A percentile compares a stretch with the other conserved stretches of the same genome.
These are phyloP conservation scores for Neophaeococcomyces mojaviensis DNA, from an alignment of 2,329 filamentous ascomycete species.

Conservation along the genomic window DNA sequence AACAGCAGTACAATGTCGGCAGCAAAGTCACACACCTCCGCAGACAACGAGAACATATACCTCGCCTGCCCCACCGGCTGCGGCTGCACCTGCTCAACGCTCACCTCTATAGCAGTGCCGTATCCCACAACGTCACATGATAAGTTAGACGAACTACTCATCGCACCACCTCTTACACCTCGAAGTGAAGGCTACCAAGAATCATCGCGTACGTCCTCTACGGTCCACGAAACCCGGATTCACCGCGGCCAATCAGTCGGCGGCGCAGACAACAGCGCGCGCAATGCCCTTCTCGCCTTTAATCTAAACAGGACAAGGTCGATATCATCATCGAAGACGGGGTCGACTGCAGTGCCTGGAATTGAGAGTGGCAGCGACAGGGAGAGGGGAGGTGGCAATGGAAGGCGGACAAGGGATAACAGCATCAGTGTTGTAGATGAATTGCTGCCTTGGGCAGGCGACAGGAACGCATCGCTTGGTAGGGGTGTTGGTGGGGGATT, in stretches of 20 bases:
- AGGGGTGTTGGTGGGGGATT: conserved; percentile 36
- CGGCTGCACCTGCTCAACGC: conserved; percentile 37
- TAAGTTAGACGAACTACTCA: not conserved
- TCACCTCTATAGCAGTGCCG: conserved; percentile 16
- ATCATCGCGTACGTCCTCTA: not conserved
- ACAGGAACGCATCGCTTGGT: conserved; percentile 31
- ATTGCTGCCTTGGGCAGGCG: conserved; percentile 18
- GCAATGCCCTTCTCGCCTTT: conserved; percentile 18
- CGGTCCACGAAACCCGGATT: not conserved
- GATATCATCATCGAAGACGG: not conserved
- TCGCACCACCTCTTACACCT: not conserved
- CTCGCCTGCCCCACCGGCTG: conserved; percentile 39
- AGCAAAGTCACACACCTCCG: not conserved
- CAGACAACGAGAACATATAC: conserved; percentile 19
- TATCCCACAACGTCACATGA: not conserved
- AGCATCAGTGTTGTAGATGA: conserved; percentile 13
- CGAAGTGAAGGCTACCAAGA: conserved; percentile 2
- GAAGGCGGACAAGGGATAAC: not conserved
- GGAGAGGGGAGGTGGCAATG: not conserved
- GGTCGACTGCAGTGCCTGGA: not conserved
- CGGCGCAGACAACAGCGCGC: conserved; percentile 10
- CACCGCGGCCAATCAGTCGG: conserved; percentile 8
- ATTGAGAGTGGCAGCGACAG: conserved; percentile 1
- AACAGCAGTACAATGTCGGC: conserved; percentile 13
- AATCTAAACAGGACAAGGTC: conserved; percentile 8